Percentiles rank a stretch among this genome's conserved stretches.
These are phyloP conservation scores for Hypoxylon sp. DNA, from an alignment of 2,329 filamentous ascomycete species.

Conservation along the genomic window DNA sequence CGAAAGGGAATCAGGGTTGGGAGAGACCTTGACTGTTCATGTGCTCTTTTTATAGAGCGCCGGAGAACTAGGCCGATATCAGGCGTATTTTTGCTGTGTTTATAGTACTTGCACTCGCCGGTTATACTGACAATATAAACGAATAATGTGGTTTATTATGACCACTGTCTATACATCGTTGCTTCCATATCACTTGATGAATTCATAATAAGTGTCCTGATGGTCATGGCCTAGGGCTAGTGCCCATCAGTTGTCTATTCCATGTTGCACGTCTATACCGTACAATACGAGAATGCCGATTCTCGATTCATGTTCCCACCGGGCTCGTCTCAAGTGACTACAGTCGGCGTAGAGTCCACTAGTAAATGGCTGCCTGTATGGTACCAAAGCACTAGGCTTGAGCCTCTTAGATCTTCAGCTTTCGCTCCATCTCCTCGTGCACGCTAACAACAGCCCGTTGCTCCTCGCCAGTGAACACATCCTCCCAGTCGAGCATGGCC, in stretches of 20 bases:
- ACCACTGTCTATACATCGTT: conserved; percentile 34
- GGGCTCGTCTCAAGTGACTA: neutral
- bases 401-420: conserved; percentile 78
- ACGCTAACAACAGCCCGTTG: conserved; percentile 78
- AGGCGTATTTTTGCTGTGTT: conserved; percentile 40
- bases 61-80: conserved; percentile 29
- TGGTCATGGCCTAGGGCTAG: neutral
- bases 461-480: conserved; percentile 88
- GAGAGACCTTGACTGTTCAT: conserved; percentile 23
- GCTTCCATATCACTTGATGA: conserved; percentile 13
- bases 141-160: conserved; percentile 35
- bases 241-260: conserved; percentile 21
- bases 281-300: conserved; percentile 1
- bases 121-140: conserved; percentile 25
- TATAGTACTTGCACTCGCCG: conserved; percentile 37
- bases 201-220: neutral
- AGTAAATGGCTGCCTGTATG: neutral
- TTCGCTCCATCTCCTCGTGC: conserved; percentile 94
- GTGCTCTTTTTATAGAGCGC: conserved; percentile 32
- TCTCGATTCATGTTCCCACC: neutral
- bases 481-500: conserved; percentile 88
- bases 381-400: neutral
- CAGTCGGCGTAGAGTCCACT: neutral
- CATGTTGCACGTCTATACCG: conserved; percentile 21
- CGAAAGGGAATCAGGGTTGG: conserved; percentile 15